Evolutionary conservation across 1,284 basidiomycete species (phyloP), one percentile per base, ranked within the genome.

Genomic region (Thelephora terrestris): DNA sequence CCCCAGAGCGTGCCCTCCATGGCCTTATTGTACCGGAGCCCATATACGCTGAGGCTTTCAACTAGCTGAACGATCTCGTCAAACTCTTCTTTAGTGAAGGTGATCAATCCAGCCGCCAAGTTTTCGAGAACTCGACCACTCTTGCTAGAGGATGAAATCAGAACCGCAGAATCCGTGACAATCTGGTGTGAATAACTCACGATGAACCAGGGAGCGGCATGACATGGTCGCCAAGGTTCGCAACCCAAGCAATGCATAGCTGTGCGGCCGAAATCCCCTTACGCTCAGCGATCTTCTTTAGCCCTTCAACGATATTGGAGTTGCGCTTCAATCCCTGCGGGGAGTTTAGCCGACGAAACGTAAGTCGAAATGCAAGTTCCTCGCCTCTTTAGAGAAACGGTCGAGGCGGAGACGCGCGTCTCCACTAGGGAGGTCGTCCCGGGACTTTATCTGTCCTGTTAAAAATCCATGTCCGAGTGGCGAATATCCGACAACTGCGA

Each of bases 391-490:
- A 2, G 39, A 42, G 18, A 24, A 44, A n/a, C 2, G 27, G 25
- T 4, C 35, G n/a, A 49, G n/a, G 21, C 2, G 32, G 23, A n/a
- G 18, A 20, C 45, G 36, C 23, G 49, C 49, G 24, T 55, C 51
- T 43, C 39, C 39, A 12, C 12, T 18, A 42, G 39, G 39, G 39
- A 55, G 53, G 34, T 55, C 50, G 2, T 42, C 36, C 29, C 49
- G 45, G 21, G 45, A 53, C 44, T 45, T 65, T 57, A 37, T 64
- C 56, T 51, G 56, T 53, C 51, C 63, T 45, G 59, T 71, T 17
- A 85, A 61, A 58, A 83, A 73, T 1, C 82, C 81, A 42, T 68
- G 64, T 7, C 78, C 79, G 14, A 82, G 69, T 0, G 79, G 81
- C 58, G 71, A 74, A 58, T 84, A 85, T 24, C 73, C 76, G 9